A percentile compares a stretch with the other conserved stretches of the same genome.
phyloP scores from a whole-genome alignment of 768 basidiomycete species.

The Pisolithus sp. region DNA sequence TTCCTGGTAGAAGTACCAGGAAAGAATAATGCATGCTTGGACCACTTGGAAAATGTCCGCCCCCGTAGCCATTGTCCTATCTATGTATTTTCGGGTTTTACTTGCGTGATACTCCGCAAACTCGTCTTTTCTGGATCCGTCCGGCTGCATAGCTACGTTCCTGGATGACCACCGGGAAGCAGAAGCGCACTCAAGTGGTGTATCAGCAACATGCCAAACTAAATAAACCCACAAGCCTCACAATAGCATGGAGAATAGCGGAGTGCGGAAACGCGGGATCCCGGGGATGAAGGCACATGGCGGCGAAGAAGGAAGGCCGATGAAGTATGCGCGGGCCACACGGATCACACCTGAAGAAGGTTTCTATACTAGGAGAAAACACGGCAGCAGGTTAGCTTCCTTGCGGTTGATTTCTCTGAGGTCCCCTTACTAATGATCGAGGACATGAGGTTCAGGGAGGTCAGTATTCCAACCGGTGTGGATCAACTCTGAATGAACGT shows the following conservation, averaged over 20 bases:
- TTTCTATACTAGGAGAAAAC: conserved; percentile 53
- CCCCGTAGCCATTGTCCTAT: conserved; percentile 85
- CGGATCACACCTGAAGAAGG: conserved; percentile 86
- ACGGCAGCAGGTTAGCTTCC: conserved; percentile 6
- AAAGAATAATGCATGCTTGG: conserved; percentile 80
- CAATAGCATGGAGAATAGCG: conserved; percentile 87
- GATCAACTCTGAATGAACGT: conserved; percentile 59
- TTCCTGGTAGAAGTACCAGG: conserved; percentile 90
- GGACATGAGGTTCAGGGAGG: conserved; percentile 64
- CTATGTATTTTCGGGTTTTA: conserved; percentile 84
- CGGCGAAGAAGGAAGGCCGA: conserved; percentile 69
- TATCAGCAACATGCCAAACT: conserved; percentile 9
- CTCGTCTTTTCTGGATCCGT: conserved; percentile 73
- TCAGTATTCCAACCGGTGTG: conserved; percentile 83
- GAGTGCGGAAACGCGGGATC: conserved; percentile 85
- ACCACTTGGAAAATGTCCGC: conserved; percentile 82
- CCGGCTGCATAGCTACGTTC: conserved; percentile 57
- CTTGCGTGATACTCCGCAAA: conserved; percentile 85
- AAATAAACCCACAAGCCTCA: conserved; percentile 28
- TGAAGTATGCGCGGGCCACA: conserved; percentile 83
- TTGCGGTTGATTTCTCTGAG: conserved; percentile 6
- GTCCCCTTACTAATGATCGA: conserved; percentile 68
- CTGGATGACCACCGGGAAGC: conserved; percentile 80
- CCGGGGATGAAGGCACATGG: conserved; percentile 72
- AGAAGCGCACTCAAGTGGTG: conserved; percentile 56